A percentile compares a stretch with the other conserved stretches of the same genome.
These are phyloP conservation scores for Umbelopsis sp. DNA, from an alignment of 192 early-diverging fungal genomes.

Conservation along the genomic window DNA sequence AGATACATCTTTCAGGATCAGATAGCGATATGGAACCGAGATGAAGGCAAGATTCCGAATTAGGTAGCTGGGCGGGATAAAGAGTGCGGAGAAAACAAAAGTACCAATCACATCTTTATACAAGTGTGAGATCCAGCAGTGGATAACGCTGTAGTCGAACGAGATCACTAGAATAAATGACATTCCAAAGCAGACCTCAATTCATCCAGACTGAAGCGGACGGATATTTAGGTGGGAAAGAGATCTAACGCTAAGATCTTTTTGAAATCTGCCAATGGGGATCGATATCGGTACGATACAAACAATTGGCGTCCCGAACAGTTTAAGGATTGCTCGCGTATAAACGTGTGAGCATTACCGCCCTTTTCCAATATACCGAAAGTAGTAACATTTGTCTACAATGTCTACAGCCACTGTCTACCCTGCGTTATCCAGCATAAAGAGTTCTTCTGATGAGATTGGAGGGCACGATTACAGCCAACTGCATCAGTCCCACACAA, in stretches of 20 bases:
- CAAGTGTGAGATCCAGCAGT: background rate
- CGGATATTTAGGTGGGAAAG: background rate
- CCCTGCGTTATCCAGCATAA: background rate
- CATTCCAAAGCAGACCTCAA: background rate
- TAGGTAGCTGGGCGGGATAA: background rate
- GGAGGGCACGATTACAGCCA: conserved; percentile 5
- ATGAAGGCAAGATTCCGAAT: background rate
- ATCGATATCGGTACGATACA: background rate
- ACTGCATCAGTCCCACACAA: background rate
- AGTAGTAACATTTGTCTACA: conserved; percentile 2
- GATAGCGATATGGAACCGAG: background rate
- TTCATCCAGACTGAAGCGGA: background rate
- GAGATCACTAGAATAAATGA: background rate
- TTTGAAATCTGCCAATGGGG: background rate
- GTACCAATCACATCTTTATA: conserved; percentile 1
- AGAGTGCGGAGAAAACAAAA: background rate
- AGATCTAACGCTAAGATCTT: background rate
- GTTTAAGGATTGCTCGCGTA: background rate
- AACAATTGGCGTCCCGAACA: background rate
- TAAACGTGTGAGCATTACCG: background rate
- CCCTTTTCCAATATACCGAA: conserved; percentile 1
- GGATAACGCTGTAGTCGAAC: background rate
- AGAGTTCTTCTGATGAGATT: conserved; percentile 1
- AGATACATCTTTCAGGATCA: background rate
- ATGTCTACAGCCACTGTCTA: background rate